These are phyloP conservation scores for Conticribra weissflogii DNA, from an alignment of 108 stramenopile species.

Conservation along the genomic window DNA sequence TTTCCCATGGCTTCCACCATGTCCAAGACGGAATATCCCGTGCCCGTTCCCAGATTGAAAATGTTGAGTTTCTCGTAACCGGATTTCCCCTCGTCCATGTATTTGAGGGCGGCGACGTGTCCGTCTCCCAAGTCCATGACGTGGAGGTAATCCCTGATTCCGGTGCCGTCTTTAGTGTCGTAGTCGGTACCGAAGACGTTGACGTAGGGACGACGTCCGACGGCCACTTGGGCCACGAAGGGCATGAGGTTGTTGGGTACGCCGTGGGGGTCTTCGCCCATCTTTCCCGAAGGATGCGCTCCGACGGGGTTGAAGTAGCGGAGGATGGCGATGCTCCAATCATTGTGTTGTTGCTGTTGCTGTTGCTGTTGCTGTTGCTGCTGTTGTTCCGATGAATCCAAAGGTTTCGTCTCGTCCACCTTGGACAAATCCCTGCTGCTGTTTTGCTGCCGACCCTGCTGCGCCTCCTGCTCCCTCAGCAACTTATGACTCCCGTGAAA, in stretches of 20 bases:
- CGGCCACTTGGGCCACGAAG: constrained; percentile 96
- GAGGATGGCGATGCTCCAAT: constrained; percentile 87
- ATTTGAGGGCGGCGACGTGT: constrained; percentile 91
- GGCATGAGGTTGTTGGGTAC: constrained; percentile 99
- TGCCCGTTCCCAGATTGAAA: constrained; percentile 98
- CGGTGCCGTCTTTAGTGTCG: constrained; percentile 96
- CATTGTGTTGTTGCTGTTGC: constrained; percentile 11
- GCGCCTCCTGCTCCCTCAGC: constrained; percentile 8
- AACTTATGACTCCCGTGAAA: constrained; percentile 73
- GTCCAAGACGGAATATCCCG: constrained; percentile 91
- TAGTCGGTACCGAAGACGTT: constrained; percentile 98
- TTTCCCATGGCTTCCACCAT: constrained; percentile 96
- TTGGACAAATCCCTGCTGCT: too few relatives aligned
- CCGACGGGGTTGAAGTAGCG: constrained; percentile 99
- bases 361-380: too few relatives aligned
- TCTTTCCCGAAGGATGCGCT: constrained; percentile 94
- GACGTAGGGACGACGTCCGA: constrained; percentile 92
- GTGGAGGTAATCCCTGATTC: constrained; percentile 98
- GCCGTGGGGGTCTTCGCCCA: constrained; percentile 98
- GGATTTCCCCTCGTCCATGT: constrained; percentile 49
- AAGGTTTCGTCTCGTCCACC: too few relatives aligned
- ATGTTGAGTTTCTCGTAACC: constrained; percentile 54
- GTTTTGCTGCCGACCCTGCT: not conserved
- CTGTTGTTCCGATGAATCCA: too few relatives aligned
- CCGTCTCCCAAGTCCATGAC: constrained; percentile 98